phyloP scores from a whole-genome alignment of 106 monocot species.

The Hemerocallis citrina region DNA sequence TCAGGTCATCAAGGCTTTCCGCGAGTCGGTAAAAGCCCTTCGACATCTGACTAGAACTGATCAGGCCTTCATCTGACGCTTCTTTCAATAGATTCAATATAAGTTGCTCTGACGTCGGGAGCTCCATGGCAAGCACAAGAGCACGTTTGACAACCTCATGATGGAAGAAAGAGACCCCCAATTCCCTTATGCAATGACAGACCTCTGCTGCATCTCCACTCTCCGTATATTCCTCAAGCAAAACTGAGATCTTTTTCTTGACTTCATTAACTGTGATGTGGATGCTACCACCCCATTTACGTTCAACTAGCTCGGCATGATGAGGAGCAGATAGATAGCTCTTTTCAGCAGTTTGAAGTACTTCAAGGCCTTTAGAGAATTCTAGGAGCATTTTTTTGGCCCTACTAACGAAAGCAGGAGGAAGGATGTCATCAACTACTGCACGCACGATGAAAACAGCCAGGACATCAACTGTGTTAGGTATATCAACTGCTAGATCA shows the following conservation, averaged over 20 bases:
- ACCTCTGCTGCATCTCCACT: conserved; percentile 80
- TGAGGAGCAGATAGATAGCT: conserved; percentile 79
- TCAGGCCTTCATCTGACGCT: conserved; percentile 70
- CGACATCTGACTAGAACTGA: conserved; percentile 89
- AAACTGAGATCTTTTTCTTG: conserved; percentile 51
- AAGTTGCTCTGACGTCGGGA: conserved; percentile 36
- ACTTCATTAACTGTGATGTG: conserved; percentile 84
- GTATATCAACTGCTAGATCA: conserved; percentile 86
- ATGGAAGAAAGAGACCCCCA: conserved; percentile 57
- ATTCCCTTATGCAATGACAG: conserved; percentile 82
- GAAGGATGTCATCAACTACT: conserved; percentile 87
- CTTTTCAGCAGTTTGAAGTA: conserved; percentile 77
- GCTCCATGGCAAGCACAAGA: conserved; percentile 45
- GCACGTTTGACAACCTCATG: conserved; percentile 89
- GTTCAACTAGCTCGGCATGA: conserved; percentile 49
- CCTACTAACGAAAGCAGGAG: conserved; percentile 61
- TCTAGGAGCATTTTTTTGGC: conserved; percentile 39
- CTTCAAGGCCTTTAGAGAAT: conserved; percentile 50
- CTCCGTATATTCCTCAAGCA: conserved; percentile 66
- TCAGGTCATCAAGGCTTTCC: conserved; percentile 69
- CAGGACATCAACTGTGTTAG: conserved; percentile 71
- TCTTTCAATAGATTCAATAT: conserved; percentile 62
- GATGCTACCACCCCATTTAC: conserved; percentile 86
- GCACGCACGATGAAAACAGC: conserved; percentile 91
- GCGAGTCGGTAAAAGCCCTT: conserved; percentile 51